Percentiles rank a stretch among this genome's conserved stretches.
Evolutionary conservation across 2,329 filamentous ascomycete genomes (phyloP).

Genomic region (Hirsutella minnesotensis): DNA sequence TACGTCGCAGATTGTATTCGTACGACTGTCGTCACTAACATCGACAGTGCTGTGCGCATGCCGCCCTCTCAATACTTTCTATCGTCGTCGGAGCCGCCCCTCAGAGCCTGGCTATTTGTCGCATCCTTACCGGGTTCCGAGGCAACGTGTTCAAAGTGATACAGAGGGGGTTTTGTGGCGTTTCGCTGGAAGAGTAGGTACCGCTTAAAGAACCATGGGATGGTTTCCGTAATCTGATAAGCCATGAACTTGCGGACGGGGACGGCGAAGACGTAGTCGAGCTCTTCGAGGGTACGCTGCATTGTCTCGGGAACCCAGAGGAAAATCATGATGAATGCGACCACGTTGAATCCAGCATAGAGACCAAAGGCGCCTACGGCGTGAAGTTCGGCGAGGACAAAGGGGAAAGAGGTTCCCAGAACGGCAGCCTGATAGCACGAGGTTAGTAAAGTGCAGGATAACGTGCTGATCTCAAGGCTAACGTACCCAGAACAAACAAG

Average conservation of each 20-base stretch:
- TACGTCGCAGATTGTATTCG: too few relatives aligned
- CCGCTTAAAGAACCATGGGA: constrained; percentile 20
- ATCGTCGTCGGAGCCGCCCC: neutral
- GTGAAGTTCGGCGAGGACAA: constrained; percentile 25
- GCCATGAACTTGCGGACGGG: constrained; percentile 28
- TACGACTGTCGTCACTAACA: too few relatives aligned
- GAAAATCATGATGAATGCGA: constrained; percentile 44
- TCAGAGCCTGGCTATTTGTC: neutral
- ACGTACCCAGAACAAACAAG: constrained; percentile 38
- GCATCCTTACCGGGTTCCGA: neutral
- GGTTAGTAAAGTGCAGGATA: neutral
- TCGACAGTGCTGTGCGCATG: too few relatives aligned
- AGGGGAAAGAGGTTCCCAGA: constrained; percentile 39
- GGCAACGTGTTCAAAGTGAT: constrained; percentile 20
- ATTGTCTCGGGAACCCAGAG: constrained; percentile 39
- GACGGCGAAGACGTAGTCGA: constrained; percentile 38
- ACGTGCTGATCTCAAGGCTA: neutral
- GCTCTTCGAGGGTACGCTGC: constrained; percentile 36
- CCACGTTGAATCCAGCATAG: constrained; percentile 43
- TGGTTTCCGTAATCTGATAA: constrained; percentile 21
- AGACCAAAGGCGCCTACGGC: constrained; percentile 30
- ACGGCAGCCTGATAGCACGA: constrained; percentile 23
- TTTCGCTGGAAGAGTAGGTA: constrained; percentile 19
- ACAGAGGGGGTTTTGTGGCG: constrained; percentile 22
- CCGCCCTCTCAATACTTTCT: neutral